These are phyloP conservation scores for Escallonia herrerae DNA, from an alignment of 129 eudicot genomes.

Conservation along the genomic window DNA sequence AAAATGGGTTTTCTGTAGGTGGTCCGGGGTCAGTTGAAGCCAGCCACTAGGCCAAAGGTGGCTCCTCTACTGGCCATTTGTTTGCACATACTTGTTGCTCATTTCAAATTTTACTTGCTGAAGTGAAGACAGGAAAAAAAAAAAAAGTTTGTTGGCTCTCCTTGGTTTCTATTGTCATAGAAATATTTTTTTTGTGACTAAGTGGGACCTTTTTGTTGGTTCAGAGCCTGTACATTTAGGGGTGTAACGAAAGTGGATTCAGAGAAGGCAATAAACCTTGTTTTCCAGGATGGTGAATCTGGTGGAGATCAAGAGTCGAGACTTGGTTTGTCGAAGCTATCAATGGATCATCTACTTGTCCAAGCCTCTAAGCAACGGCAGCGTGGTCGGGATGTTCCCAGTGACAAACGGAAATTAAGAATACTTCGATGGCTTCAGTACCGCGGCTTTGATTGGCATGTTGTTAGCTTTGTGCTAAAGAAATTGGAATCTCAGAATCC, in stretches of 20 bases:
- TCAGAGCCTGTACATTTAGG: conserved; percentile 54
- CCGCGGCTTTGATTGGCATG: conserved; percentile 77
- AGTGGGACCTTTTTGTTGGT: conserved; percentile 12
- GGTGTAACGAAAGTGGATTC: conserved; percentile 63
- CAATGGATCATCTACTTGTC: conserved; percentile 55
- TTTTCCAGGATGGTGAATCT: conserved; percentile 53
- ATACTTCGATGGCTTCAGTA: conserved; percentile 82
- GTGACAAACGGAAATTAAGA: conserved; percentile 62
- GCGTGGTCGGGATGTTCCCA: conserved; percentile 36
- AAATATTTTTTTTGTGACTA: neutral
- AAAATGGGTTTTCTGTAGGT: no score
- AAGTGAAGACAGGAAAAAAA: neutral
- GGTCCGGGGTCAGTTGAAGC: no score
- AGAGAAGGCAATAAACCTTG: conserved; percentile 71
- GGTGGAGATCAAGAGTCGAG: conserved; percentile 38
- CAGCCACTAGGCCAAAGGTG: no score
- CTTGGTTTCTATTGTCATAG: neutral
- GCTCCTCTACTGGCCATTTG: no score
- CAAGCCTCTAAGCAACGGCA: conserved; percentile 91
- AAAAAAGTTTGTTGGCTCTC: neutral
- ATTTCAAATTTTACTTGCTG: conserved; percentile 3
- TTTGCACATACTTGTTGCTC: neutral
- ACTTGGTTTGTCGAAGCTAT: conserved; percentile 49
- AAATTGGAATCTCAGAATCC: conserved; percentile 54
- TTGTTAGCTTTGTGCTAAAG: conserved; percentile 48